A percentile compares a stretch with the other conserved stretches of the same genome.
Evolutionary conservation across 805 yeast species (phyloP).

Genomic region (Kregervanrija fluxuum): DNA sequence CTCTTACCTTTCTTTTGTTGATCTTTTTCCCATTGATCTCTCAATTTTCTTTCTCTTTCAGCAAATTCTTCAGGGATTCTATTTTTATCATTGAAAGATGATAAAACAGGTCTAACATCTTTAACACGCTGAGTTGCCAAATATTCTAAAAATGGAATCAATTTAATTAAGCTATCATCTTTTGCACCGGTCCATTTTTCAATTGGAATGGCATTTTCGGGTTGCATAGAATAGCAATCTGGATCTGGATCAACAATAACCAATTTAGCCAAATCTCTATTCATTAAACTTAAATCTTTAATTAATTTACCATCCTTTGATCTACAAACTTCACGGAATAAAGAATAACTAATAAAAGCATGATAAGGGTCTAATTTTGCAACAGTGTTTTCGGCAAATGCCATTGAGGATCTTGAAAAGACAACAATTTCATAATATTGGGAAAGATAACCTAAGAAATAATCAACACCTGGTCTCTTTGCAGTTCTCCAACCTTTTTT

Average conservation of each 20-base stretch:
- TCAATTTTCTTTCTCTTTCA: conserved; percentile 66
- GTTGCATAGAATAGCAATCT: conserved; percentile 71
- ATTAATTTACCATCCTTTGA: conserved; percentile 83
- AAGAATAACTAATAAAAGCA: conserved; percentile 78
- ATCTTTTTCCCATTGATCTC: conserved; percentile 61
- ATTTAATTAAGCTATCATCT: conserved; percentile 69
- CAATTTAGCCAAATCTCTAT: conserved; percentile 82
- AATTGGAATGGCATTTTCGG: conserved; percentile 87
- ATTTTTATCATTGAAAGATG: conserved; percentile 59
- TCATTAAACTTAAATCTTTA: conserved; percentile 83
- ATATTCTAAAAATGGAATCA: conserved; percentile 92
- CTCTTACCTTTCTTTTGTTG: conserved; percentile 26
- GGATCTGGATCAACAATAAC: conserved; percentile 73
- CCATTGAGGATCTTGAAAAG: conserved; percentile 78
- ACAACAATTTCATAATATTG: conserved; percentile 95
- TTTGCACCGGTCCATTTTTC: conserved; percentile 81
- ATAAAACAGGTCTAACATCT: conserved; percentile 86
- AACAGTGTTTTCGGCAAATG: conserved; percentile 77
- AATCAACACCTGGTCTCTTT: conserved; percentile 97
- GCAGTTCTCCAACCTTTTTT: conserved; percentile 97
- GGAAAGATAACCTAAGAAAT: conserved; percentile 88
- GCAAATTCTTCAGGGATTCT: conserved; percentile 74
- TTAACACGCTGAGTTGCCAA: conserved; percentile 76
- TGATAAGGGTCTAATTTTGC: conserved; percentile 90
- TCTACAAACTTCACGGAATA: conserved; percentile 86